These are phyloP conservation scores for Exserohilum rostratum DNA, from an alignment of 2,329 filamentous ascomycete species.

Conservation along the genomic window DNA sequence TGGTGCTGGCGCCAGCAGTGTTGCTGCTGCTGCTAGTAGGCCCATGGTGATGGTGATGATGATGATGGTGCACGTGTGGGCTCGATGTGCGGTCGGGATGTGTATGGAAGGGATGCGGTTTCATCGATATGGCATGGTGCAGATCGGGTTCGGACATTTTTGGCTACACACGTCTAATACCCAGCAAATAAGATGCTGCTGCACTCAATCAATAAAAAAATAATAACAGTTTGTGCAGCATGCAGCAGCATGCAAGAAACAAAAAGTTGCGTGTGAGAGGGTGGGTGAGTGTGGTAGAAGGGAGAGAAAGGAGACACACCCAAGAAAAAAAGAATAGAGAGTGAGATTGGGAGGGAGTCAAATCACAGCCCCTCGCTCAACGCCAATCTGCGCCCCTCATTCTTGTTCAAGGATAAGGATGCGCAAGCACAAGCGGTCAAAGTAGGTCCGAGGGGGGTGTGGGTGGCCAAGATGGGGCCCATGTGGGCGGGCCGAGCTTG, in stretches of 20 bases:
- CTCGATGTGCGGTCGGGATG: conserved; percentile 40
- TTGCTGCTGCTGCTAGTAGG: background rate
- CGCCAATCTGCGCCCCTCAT: too few species aligned
- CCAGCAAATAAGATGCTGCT: too few species aligned
- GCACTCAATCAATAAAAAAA: too few species aligned
- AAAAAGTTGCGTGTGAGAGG: too few species aligned
- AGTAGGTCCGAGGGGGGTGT: too few species aligned
- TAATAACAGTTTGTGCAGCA: background rate
- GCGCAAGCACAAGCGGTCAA: too few species aligned
- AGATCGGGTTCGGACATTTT: conserved; percentile 54
- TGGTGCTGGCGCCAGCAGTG: conserved; percentile 10
- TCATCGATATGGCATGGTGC: conserved; percentile 56
- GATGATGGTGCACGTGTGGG: conserved; percentile 32
- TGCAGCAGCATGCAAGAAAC: too few species aligned
- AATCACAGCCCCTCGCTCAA: too few species aligned
- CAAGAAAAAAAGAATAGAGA: background rate
- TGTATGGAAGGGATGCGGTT: conserved; percentile 52
- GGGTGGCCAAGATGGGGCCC: too few species aligned
- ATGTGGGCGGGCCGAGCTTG: background rate
- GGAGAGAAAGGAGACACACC: too few species aligned
- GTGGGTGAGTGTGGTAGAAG: background rate
- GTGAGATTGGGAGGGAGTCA: background rate
- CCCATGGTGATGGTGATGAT: background rate
- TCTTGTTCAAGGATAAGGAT: too few species aligned
- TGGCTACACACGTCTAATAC: too few species aligned